Evolutionary conservation across 345 rosid genomes (phyloP), one percentile per base, ranked within the genome.

Genomic region (Ceriops zippeliana): DNA sequence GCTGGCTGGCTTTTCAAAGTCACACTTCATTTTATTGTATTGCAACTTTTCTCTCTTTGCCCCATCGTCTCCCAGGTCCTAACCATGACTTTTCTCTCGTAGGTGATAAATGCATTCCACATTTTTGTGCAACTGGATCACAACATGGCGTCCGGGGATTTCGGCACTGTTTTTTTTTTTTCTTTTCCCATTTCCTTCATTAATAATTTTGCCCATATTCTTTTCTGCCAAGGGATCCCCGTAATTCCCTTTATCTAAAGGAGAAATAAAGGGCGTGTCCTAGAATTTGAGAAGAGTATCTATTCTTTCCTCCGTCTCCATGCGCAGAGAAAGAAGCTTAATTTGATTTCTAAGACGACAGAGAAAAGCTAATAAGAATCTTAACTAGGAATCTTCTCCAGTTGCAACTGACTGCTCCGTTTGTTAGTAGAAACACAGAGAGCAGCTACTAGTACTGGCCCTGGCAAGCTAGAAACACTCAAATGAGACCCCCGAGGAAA

Each of bases 211-310:
- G 35, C 31, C 51, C 52, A 7, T 8, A 2, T 62, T 47, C 0
- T 65, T 62, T 66, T 58, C 7, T 47, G 71, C 19, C 61, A 62
- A 27, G 37, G 61, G 62, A 73, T 68, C 65, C 68, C 66, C 66
- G 0, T 62, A 62, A 66, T 42, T 34, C 42, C 46, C 73, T 75
- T 75, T 60, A 71, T 58, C 27, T 59, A 75, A 72, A 75, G 70
- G 5, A 47, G 66, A 58, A 49, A 69, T 35, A 46, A 72, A 72
- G 58, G 74, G 71, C 67, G 35, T 68, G 75, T 56, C 27, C 53
- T 24, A 31, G 69, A 67, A 49, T 62, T 75, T 61, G 42, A 75
- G 84, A 74, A 59, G 59, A 78, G 59, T 60, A 61, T 76, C 58
- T 31, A 64, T 73, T 63, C 77, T 71, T 63, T 68, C 30, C 27